These are phyloP conservation scores for Nicotiana tomentosiformis DNA, from an alignment of 257 asterid species.

Conservation along the genomic window DNA sequence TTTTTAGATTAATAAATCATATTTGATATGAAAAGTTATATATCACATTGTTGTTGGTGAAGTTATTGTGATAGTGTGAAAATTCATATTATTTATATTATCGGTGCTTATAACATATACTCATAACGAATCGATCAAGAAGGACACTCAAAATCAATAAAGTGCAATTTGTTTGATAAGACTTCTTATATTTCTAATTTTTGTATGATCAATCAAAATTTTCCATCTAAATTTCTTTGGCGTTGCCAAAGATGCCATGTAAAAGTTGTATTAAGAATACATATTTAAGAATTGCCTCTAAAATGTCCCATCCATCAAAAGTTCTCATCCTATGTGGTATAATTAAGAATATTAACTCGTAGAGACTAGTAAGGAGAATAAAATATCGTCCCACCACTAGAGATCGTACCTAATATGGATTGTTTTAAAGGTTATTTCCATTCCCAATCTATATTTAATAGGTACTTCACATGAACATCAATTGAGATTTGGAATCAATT, in stretches of 20 bases:
- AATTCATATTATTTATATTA: neutral
- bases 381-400: neutral
- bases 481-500: neutral
- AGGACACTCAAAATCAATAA: neutral
- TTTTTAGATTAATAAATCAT: neutral
- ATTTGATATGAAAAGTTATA: neutral
- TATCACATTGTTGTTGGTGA: neutral
- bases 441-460: neutral
- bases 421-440: neutral
- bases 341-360: neutral
- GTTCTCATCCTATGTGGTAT: neutral
- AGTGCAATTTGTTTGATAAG: neutral
- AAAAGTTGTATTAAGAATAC: neutral
- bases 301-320: slow-evolving; percentile 1
- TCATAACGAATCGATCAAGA: neutral
- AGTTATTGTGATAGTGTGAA: neutral
- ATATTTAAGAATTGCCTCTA: neutral
- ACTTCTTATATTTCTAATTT: neutral
- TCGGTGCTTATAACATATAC: neutral
- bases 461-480: neutral
- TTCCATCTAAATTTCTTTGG: neutral
- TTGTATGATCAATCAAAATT: neutral
- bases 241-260: neutral
- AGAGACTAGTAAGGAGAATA: neutral
- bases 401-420: neutral